Base-by-base conservation (phyloP, 208 protist genomes). In the Trypanosoma theileri region DNA sequence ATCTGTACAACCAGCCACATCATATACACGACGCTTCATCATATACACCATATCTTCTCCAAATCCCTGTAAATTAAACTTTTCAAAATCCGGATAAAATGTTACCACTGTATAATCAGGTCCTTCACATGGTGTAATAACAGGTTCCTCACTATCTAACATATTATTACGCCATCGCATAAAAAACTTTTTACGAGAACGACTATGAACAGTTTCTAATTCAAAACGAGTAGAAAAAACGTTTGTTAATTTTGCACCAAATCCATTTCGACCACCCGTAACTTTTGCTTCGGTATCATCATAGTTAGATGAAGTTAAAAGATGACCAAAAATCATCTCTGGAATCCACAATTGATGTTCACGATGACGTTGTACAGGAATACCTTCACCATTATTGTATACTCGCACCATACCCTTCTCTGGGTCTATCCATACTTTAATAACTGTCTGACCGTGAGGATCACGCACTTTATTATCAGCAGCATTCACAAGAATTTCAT, bases 401-500 rank as follows among this genome's bases (percentile, higher is more conserved):
- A 99, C 98, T 1, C 84, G 86, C 57, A 99, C 98, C 10, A 57
- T 69, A 22, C 94, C 91, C 11, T 88, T 82, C 48, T 98, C 90
- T 0, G 24, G 16, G 64, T 99, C 83, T 75, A 99, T 99, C 67
- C 85, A 88, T 7, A 99, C 97, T 56, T 96, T 90, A 63, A 99
- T 97, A 8, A 60, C 76, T 1, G 92, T 95, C 75, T 98, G 96
- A 24, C 79, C 86, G 13, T 61, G 22, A 19, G 78, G 77, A 71
- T 99, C 98, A 17, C 98, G 89, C 69, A 99, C 96, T 64, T 98
- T 98, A 82, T 99, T 99, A 84, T 99, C 99, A 0, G 99, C 95
- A 9, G 99, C 99, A 90, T 99, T 99, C 6, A 99, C 99, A 4
- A 99, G 82, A 75, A 99, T 99, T 84, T 99, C 99, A 79, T 99